Base-by-base conservation (phyloP, 148 eudicot genomes). In the Chenopodium formosanum region DNA sequence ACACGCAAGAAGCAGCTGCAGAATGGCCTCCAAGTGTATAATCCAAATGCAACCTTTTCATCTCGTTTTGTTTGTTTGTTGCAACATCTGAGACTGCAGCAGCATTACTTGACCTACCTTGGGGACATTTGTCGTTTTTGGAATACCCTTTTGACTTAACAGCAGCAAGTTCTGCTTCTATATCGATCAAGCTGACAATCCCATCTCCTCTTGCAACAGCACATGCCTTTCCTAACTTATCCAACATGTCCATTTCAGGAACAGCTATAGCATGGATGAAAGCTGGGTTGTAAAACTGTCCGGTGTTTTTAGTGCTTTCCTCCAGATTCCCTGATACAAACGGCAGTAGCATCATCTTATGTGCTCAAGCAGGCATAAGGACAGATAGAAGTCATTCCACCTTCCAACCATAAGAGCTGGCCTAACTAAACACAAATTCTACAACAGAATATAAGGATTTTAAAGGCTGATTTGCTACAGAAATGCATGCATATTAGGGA, bases 131-230 rank as follows among this genome's bases (percentile, higher is more conserved):
- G 12, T 52, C 78, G 27, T 89, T 81, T 79, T 89, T 92, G 16
- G 78, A 27, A 29, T 82, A 50, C 79, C 71, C 83, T 81, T 90
- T 91, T 31, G 91, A 85, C 84, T 87, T 91, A 22, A 78, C 34
- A 81, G 84, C 80, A 60, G 87, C 84, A 83, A 90, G 90, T 81
- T 97, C 97, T 75, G 91, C 84, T 68, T 92, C 98, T 53, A 92
- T 79, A 86, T 97, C 86, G 13, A 97, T 88, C 37, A 97, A 86
- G 86, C 88, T 88, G 79, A 97, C 90, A 85, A 86, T 86, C n/a
- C 99, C 99, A 80, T 97, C 99, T 74, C 99, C 99, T 78, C 96
- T 90, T 66, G 96, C 99, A 78, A 91, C 93, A 46, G 89, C 93
- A 85, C 97, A 94, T 62, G 91, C 80, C 88, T 94, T 92, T 77